These are phyloP conservation scores for Monosporascus sp. DNA, from an alignment of 2,329 filamentous ascomycete species.

Conservation along the genomic window DNA sequence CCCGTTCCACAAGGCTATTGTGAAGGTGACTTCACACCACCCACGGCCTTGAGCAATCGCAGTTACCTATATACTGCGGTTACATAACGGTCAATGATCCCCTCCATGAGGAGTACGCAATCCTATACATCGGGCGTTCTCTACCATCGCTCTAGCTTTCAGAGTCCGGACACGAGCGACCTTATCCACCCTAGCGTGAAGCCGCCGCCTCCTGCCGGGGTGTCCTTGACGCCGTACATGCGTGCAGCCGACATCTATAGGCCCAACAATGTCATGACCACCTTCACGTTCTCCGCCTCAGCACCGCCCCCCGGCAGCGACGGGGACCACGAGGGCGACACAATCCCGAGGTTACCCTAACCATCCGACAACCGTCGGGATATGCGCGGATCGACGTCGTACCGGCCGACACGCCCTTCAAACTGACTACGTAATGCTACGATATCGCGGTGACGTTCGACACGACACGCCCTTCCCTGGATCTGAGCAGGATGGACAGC, in stretches of 20 bases:
- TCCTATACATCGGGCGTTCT: background rate
- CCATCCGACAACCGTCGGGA: background rate
- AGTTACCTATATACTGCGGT: constrained; percentile 15
- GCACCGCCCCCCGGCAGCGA: background rate
- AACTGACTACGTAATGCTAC: background rate
- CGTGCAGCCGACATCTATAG: background rate
- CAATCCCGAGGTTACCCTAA: background rate
- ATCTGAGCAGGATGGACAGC: background rate
- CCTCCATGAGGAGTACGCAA: background rate
- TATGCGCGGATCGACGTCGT: background rate
- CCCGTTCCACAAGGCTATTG: background rate
- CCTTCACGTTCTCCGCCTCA: background rate
- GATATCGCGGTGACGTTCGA: background rate
- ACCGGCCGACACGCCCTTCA: background rate
- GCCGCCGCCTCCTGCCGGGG: background rate
- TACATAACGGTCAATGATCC: constrained; percentile 5
- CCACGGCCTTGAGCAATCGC: constrained; percentile 4
- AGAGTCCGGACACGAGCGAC: background rate
- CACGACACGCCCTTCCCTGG: background rate
- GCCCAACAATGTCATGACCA: background rate
- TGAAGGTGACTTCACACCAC: constrained; percentile 9
- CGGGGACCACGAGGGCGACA: background rate
- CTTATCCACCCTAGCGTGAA: background rate
- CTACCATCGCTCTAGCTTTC: background rate
- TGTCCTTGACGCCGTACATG: background rate